Conservation (phyloP, 176 grass and related monocot species). For the Oryza australiensis region DNA sequence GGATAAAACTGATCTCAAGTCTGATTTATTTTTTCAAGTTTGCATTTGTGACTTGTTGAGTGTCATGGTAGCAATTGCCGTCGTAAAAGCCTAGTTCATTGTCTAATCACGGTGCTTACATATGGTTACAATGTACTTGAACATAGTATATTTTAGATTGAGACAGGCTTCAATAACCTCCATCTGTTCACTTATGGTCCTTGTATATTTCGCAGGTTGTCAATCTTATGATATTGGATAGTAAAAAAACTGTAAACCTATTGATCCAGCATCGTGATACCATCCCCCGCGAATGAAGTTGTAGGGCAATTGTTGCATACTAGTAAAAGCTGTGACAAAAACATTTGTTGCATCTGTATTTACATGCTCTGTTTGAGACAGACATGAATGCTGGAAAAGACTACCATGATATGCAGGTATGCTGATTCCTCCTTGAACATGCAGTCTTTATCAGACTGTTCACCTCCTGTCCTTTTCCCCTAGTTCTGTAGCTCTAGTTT, state of each 20-base stretch:
- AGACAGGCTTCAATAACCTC: not conserved
- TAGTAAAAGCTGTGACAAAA: slow-evolving; percentile 64
- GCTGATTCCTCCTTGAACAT: slow-evolving; percentile 15
- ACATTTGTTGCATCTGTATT: slow-evolving; percentile 82
- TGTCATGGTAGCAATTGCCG: not conserved
- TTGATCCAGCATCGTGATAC: slow-evolving; percentile 87
- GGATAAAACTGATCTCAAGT: not conserved
- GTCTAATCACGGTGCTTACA: not conserved
- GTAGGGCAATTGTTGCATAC: slow-evolving; percentile 67
- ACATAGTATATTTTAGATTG: slow-evolving; percentile 6
- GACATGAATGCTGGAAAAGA: slow-evolving; percentile 91
- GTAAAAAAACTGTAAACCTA: slow-evolving; percentile 72
- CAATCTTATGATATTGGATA: slow-evolving; percentile 82
- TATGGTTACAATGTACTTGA: slow-evolving; percentile 1
- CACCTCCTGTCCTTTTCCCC: not conserved
- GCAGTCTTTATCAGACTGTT: not conserved
- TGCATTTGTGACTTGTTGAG: slow-evolving; percentile 5
- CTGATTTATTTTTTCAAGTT: not conserved
- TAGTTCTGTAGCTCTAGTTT: slow-evolving; percentile 12
- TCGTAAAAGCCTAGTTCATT: not conserved
- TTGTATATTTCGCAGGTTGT: slow-evolving; percentile 56
- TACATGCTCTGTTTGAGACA: slow-evolving; percentile 90
- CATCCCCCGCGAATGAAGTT: slow-evolving; percentile 83
- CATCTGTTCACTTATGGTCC: not conserved
- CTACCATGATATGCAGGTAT: slow-evolving; percentile 96